Percentiles rank a stretch among this genome's conserved stretches.
These are phyloP conservation scores for Pseudocercospora fijiensis DNA, from an alignment of 2,329 filamentous ascomycete species.

Conservation along the genomic window DNA sequence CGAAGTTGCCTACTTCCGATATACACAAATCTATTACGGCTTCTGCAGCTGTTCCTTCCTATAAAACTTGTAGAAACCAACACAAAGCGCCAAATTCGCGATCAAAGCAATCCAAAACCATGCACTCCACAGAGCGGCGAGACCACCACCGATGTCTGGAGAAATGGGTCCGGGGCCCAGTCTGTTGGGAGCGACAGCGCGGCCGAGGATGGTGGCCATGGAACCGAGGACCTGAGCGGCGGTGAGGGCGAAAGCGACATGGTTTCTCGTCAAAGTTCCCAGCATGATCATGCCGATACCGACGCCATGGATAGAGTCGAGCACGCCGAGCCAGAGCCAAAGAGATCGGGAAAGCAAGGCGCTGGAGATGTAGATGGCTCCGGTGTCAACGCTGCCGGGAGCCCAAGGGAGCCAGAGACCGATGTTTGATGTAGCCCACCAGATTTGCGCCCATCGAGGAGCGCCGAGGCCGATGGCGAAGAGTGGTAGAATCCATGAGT, in stretches of 20 bases:
- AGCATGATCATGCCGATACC: slow-evolving; percentile 66
- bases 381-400: slow-evolving; percentile 28
- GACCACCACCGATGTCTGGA: slow-evolving; percentile 57
- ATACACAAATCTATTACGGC: slow-evolving; percentile 16
- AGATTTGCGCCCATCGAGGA: slow-evolving; percentile 65
- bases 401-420: slow-evolving; percentile 62
- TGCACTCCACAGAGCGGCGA: slow-evolving; percentile 33
- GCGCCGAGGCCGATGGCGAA: slow-evolving; percentile 66
- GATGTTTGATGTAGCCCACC: slow-evolving; percentile 61
- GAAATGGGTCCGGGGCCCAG: slow-evolving; percentile 62
- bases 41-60: slow-evolving; percentile 30
- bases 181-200: slow-evolving; percentile 59
- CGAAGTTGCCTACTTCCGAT: not conserved
- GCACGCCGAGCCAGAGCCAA: slow-evolving; percentile 65
- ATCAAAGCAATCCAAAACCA: slow-evolving; percentile 30
- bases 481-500: slow-evolving; percentile 64
- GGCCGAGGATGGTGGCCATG: slow-evolving; percentile 59
- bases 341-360: slow-evolving; percentile 57
- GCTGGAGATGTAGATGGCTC: slow-evolving; percentile 50
- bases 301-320: slow-evolving; percentile 64
- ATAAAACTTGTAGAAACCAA: slow-evolving; percentile 30
- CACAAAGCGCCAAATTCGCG: slow-evolving; percentile 25
- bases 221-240: slow-evolving; percentile 61
- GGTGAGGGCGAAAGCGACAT: slow-evolving; percentile 61
- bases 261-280: slow-evolving; percentile 60